Evolutionary conservation across 345 rosid genomes (phyloP), one percentile per base, ranked within the genome.

Genomic region (Lumnitzera littorea): DNA sequence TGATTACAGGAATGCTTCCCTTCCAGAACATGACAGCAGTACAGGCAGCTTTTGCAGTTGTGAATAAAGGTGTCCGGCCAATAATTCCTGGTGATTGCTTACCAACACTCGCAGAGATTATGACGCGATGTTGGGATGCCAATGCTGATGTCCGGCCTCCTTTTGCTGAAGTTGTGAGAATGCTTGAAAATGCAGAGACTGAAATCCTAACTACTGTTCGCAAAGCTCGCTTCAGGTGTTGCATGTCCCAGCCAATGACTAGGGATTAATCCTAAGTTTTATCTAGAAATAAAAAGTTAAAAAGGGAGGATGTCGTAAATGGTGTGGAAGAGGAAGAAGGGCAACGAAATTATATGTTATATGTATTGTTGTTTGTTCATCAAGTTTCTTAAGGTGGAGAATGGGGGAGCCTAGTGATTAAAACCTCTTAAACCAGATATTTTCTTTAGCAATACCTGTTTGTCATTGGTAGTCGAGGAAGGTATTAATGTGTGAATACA

Each of bases 171-270:
- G 65, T 74, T 48, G 78, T 78, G 2, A 57, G 57, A 23, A 68
- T 78, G 82, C 72, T 78, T 0, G 78, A 78, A 65, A 25, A 51
- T 53, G 78, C 76, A 0, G 74, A 78, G 54, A 63, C 62, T 12
- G 82, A 71, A 64, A 63, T 74, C 65, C 56, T 74, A 69, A 78
- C 74, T 4, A 71, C 65, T 12, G 76, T 74, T 14, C 76, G 79
- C 51, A 78, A 71, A 72, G 82, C 79, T 47, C 79, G 79, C 24
- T 78, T 78, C 76, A 68, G 79, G 70, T 78, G 82, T 55, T 78
- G 82, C 56, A 60, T 74, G 10, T 51, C 76, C 24, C 76, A 67
- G 10, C 82, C 82, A 27, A 71, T 68, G 82, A 74, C 82, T 31
- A 0, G 29, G 50, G 81, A 73, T 57, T 70, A 66, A 77, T 51